A percentile compares a stretch with the other conserved stretches of the same genome.
phyloP scores from a whole-genome alignment of 148 eudicot species.

The Rhododendron molle region DNA sequence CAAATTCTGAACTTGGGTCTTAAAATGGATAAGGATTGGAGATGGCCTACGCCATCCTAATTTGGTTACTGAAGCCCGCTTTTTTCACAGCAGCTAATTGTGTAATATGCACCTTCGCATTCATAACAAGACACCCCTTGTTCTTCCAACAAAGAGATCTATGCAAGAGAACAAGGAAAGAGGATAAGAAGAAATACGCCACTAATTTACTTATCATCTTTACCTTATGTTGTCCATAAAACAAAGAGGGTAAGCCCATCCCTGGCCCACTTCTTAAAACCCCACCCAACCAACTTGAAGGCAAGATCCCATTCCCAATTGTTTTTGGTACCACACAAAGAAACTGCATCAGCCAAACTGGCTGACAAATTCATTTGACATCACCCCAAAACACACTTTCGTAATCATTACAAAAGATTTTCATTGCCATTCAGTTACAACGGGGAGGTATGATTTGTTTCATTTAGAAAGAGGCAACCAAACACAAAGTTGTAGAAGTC shows the following conservation, averaged over 20 bases:
- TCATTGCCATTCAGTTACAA: slow-evolving; percentile 20
- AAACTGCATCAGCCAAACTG: not conserved
- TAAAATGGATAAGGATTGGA: no score
- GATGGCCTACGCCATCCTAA: not conserved
- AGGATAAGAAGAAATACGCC: not conserved
- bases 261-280: not conserved
- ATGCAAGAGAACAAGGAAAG: not conserved
- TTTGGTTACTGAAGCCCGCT: not conserved
- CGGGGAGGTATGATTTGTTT: slow-evolving; percentile 49
- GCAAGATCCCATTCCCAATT: not conserved
- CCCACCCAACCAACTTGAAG: not conserved
- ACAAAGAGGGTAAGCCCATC: not conserved
- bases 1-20: no score
- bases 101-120: not conserved
- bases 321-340: not conserved
- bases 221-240: not conserved
- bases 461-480: slow-evolving; percentile 83
- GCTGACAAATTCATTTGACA: not conserved
- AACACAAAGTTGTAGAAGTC: slow-evolving; percentile 77
- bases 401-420: not conserved
- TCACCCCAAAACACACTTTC: not conserved
- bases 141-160: not conserved
- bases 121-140: not conserved
- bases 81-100: not conserved
- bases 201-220: not conserved